Conservation (phyloP, 192 early-diverging fungal genomes). For the Backusella circina region DNA sequence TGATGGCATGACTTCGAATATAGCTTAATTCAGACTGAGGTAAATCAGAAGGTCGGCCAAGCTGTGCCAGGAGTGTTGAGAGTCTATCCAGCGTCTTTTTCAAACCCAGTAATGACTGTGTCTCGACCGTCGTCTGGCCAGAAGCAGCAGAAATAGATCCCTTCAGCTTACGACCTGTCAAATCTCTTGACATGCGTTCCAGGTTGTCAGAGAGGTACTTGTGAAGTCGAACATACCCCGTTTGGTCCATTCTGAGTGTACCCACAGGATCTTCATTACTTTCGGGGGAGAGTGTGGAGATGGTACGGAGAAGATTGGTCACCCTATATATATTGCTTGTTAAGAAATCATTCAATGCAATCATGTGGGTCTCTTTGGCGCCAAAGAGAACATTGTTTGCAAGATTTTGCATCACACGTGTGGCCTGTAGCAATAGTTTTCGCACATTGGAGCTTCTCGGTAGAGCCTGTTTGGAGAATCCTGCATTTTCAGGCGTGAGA, state of each 20-base stretch:
- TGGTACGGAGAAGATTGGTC: constrained; percentile 71
- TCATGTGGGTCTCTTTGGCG: constrained; percentile 93
- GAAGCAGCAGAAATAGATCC: neutral
- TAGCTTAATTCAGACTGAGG: constrained; percentile 35
- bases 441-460: constrained; percentile 66
- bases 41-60: constrained; percentile 75
- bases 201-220: constrained; percentile 64
- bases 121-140: neutral
- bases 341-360: constrained; percentile 85
- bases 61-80: constrained; percentile 73
- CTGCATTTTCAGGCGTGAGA: constrained; percentile 82
- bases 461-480: constrained; percentile 56
- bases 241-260: constrained; percentile 20
- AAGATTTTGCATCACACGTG: constrained; percentile 96
- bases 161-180: constrained; percentile 48
- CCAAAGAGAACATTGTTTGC: constrained; percentile 96
- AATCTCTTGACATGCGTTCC: constrained; percentile 65
- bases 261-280: neutral
- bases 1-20: constrained; percentile 37
- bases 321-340: constrained; percentile 77
- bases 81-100: constrained; percentile 74
- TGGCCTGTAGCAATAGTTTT: constrained; percentile 82
- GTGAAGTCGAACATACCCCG: constrained; percentile 40
- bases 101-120: constrained; percentile 32
- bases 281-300: constrained; percentile 44